Evolutionary conservation across 73 alveolate species (phyloP), one percentile per base, ranked within the genome.

Genomic region (Effrenium voratum): DNA sequence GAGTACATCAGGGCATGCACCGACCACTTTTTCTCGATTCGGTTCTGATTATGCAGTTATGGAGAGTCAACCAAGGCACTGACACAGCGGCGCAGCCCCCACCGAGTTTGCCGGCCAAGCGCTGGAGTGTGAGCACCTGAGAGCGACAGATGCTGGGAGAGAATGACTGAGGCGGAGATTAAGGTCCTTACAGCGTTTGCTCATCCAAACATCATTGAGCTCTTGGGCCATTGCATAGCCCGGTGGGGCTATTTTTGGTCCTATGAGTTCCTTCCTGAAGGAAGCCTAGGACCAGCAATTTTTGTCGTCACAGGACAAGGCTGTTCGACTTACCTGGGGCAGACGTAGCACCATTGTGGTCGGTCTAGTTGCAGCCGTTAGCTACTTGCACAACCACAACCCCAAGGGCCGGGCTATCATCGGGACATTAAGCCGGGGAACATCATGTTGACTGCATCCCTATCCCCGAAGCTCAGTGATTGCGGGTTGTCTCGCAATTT

Each of bases 391-490:
- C 49, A 24, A 16, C 50, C 70, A 60, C 68, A 50, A 86, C 45
- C 83, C 81, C 1, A 1, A 5, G 95, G 95, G 6, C 84, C 95
- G 0, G 57, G 95, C 68, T 84, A 84, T 49, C 93, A 84, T 24
- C 77, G 93, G 32, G 93, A 84, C 81, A 57, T 84, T 63, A 84
- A 84, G 60, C 93, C 93, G 8, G 93, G 63, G 22, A 84, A 84
- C 59, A 49, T 84, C 93, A 36, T 84, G 57, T 30, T 84, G 81
- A 55, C 81, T 0, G 93, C 80, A 3, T 3, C 81, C 30, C 34
- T 32, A 6, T 30, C 41, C 32, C 81, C 93, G 10, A 84, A 84
- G 44, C 93, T 84, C n/a, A 12, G 57, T 8, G 93, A 84, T 44
- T 84, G 93, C 44, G 93, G 93, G 32, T 36, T 84, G 80, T 34